Percentiles rank a stretch among this genome's conserved stretches.
Evolutionary conservation across 495 filamentous ascomycete genomes (phyloP).

Genomic region (Hypomontagnella submonticulosa): DNA sequence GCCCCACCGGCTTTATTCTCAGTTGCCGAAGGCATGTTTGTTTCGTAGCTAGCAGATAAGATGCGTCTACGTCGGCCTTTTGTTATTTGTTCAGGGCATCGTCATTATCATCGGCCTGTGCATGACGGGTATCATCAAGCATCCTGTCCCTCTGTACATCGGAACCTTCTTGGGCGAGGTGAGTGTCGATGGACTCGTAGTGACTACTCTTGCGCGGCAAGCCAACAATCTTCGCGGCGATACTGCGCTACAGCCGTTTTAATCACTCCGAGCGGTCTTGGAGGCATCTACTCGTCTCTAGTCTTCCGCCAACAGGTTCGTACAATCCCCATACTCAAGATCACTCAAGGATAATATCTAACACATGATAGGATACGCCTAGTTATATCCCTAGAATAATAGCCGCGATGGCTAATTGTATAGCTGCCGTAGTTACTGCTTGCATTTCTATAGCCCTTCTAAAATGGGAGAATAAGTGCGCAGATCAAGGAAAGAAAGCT

Average conservation of each 20-base stretch:
- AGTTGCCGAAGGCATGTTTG: constrained; percentile 55
- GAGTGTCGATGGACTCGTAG: constrained; percentile 66
- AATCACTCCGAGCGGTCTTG: constrained; percentile 60
- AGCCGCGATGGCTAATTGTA: constrained; percentile 40
- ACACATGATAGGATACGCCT: constrained; percentile 58
- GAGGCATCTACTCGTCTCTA: constrained; percentile 66
- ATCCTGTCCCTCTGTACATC: constrained; percentile 62
- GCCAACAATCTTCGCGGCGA: constrained; percentile 74
- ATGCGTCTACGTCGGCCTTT: constrained; percentile 65
- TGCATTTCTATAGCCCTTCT: constrained; percentile 42
- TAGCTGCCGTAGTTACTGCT: constrained; percentile 37
- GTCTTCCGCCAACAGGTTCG: constrained; percentile 63
- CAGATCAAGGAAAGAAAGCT: constrained; percentile 44
- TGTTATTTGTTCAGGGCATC: constrained; percentile 62
- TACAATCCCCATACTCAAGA: not conserved
- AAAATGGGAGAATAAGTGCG: constrained; percentile 46
- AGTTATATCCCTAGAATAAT: constrained; percentile 66
- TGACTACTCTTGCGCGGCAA: constrained; percentile 67
- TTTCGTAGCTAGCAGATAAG: constrained; percentile 65
- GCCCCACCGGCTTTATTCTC: constrained; percentile 81
- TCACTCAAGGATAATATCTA: constrained; percentile 2
- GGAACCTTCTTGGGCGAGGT: constrained; percentile 68
- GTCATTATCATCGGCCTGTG: constrained; percentile 63
- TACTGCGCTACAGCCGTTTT: constrained; percentile 51
- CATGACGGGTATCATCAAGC: constrained; percentile 63